Percentiles rank a stretch among this genome's conserved stretches.
Evolutionary conservation across 495 filamentous ascomycete species (phyloP).

Genomic region (Neurospora sublineolata): DNA sequence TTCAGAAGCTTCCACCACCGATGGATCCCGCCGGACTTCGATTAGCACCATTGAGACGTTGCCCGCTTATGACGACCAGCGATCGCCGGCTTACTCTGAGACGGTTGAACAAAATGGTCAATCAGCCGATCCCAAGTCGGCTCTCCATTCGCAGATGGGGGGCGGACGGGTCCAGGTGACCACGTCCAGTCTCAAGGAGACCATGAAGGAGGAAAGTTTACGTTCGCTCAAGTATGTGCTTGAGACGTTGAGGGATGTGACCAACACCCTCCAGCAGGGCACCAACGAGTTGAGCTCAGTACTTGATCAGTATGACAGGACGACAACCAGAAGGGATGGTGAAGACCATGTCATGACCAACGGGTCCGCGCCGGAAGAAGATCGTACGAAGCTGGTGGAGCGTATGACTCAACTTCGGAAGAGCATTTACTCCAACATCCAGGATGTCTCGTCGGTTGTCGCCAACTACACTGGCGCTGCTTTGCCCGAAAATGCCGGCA

Average conservation of each 20-base stretch:
- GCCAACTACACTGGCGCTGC: slow-evolving; percentile 76
- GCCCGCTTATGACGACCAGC: slow-evolving; percentile 68
- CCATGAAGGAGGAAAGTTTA: slow-evolving; percentile 76
- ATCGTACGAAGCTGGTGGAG: slow-evolving; percentile 34
- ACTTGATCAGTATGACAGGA: slow-evolving; percentile 64
- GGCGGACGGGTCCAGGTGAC: slow-evolving; percentile 56
- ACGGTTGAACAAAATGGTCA: slow-evolving; percentile 1
- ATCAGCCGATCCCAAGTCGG: slow-evolving; percentile 6
- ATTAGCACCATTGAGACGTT: slow-evolving; percentile 51
- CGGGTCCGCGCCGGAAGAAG: slow-evolving; percentile 16
- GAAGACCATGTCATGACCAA: slow-evolving; percentile 12
- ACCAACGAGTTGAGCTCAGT: slow-evolving; percentile 57
- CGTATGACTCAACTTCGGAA: slow-evolving; percentile 57
- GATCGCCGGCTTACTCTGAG: slow-evolving; percentile 61
- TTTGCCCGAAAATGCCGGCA: slow-evolving; percentile 69
- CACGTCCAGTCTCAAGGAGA: slow-evolving; percentile 73
- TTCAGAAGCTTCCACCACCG: neutral
- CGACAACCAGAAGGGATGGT: slow-evolving; percentile 5
- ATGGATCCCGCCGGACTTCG: slow-evolving; percentile 30
- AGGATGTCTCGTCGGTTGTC: slow-evolving; percentile 64
- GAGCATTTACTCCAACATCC: slow-evolving; percentile 66
- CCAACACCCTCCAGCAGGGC: slow-evolving; percentile 57
- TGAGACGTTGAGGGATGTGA: slow-evolving; percentile 62
- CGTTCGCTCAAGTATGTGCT: slow-evolving; percentile 68
- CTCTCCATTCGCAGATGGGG: slow-evolving; percentile 11